Conservation (phyloP, 2,329 filamentous ascomycete species). For the Acrocalymma vagum region DNA sequence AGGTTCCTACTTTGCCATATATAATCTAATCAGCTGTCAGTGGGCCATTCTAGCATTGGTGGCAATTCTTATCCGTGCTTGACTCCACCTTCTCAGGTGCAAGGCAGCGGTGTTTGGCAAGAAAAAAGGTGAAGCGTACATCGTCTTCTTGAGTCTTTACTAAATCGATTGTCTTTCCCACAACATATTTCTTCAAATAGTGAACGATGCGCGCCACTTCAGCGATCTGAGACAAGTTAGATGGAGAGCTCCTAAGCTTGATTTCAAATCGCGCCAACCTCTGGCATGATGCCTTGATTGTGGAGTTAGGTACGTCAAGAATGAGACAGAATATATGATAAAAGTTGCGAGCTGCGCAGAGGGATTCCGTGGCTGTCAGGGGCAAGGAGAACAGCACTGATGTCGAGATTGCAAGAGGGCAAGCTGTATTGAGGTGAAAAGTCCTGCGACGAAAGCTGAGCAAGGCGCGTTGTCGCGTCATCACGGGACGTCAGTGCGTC, state of each 20-base stretch:
- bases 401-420: slow-evolving; percentile 4
- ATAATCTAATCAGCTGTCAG: slow-evolving; percentile 73
- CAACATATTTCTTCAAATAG: slow-evolving; percentile 82
- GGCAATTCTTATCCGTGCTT: too few species aligned
- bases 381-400: slow-evolving; percentile 6
- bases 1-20: slow-evolving; percentile 90
- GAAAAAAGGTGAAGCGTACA: slow-evolving; percentile 18
- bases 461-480: slow-evolving; percentile 27
- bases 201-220: slow-evolving; percentile 85
- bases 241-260: not conserved
- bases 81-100: too few species aligned
- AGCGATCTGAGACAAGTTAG: slow-evolving; percentile 50
- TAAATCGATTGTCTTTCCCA: slow-evolving; percentile 78
- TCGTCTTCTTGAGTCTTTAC: slow-evolving; percentile 79
- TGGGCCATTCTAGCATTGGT: too few species aligned
- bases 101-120: not conserved
- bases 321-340: too few species aligned
- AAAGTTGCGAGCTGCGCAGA: too few species aligned
- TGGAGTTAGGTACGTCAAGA: not conserved
- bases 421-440: not conserved
- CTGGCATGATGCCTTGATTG: slow-evolving; percentile 38
- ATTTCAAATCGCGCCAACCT: slow-evolving; percentile 32
- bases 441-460: slow-evolving; percentile 4
- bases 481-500: slow-evolving; percentile 34
- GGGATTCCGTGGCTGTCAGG: slow-evolving; percentile 5